phyloP scores from a whole-genome alignment of 2,329 filamentous ascomycete species.

The Conoideocrella luteorostrata region DNA sequence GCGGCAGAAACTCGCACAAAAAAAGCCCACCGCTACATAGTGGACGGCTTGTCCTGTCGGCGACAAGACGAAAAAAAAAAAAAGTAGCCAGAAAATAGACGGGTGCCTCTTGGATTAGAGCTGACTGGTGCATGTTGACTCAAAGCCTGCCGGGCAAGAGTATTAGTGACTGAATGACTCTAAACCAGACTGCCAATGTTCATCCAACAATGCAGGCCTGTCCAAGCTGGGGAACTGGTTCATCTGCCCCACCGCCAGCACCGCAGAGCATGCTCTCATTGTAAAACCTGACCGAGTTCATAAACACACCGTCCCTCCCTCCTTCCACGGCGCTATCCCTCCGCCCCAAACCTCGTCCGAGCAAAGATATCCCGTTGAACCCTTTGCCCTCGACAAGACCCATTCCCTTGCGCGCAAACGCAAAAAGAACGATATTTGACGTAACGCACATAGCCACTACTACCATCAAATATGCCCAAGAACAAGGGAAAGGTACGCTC shows the following conservation, averaged over 20 bases:
- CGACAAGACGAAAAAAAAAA: too few species aligned
- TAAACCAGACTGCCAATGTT: too few species aligned
- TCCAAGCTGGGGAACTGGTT: too few species aligned
- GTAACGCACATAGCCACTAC: background rate
- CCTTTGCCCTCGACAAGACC: background rate
- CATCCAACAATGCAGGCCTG: too few species aligned
- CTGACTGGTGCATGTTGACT: too few species aligned
- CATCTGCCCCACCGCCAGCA: too few species aligned
- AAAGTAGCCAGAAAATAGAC: background rate
- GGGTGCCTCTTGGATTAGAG: too few species aligned
- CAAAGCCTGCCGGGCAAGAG: too few species aligned
- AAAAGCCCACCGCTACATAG: background rate
- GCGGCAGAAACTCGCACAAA: constrained; percentile 1
- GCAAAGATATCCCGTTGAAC: background rate
- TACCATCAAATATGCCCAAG: constrained; percentile 71
- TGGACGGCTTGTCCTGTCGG: too few species aligned
- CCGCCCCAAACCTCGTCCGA: constrained; percentile 6
- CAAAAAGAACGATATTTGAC: background rate
- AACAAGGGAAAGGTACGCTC: constrained; percentile 92
- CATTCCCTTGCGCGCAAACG: background rate
- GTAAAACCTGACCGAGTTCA: background rate
- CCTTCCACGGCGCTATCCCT: constrained; percentile 1
- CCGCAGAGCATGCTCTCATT: background rate
- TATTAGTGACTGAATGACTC: too few species aligned
- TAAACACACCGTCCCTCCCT: constrained; percentile 3